These are phyloP conservation scores for Venturia oleaginea DNA, from an alignment of 2,329 filamentous ascomycete genomes.

Conservation along the genomic window DNA sequence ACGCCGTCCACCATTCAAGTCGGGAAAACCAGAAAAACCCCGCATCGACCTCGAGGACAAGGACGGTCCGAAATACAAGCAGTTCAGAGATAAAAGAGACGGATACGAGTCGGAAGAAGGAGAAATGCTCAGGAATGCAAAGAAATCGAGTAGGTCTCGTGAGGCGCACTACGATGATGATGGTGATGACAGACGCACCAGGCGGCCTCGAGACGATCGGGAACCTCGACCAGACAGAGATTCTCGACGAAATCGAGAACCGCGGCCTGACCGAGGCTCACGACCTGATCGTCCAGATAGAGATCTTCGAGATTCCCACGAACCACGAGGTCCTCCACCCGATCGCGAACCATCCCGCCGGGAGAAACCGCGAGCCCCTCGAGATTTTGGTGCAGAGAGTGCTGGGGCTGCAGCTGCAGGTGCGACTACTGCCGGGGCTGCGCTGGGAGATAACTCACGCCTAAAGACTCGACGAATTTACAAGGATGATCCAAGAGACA, in stretches of 20 bases:
- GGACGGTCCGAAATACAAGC: constrained; percentile 21
- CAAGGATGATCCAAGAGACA: constrained; percentile 3
- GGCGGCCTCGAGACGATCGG: background rate
- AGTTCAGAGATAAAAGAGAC: constrained; percentile 26
- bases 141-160: constrained; percentile 16
- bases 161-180: constrained; percentile 16
- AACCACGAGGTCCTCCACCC: background rate
- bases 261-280: background rate
- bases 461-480: background rate
- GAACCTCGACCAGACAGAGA: background rate
- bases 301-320: background rate
- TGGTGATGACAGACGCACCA: background rate
- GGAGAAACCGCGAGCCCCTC: background rate
- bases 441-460: background rate
- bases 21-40: background rate
- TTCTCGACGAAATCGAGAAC: background rate
- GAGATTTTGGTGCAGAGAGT: background rate
- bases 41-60: constrained; percentile 25
- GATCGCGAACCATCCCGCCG: background rate
- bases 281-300: background rate
- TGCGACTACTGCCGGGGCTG: background rate
- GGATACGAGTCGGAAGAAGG: constrained; percentile 30
- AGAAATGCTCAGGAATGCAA: constrained; percentile 20
- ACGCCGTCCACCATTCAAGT: background rate
- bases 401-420: background rate